Conservation (phyloP, 2,329 filamentous ascomycete genomes). For the Teratosphaeria epicoccoides region DNA sequence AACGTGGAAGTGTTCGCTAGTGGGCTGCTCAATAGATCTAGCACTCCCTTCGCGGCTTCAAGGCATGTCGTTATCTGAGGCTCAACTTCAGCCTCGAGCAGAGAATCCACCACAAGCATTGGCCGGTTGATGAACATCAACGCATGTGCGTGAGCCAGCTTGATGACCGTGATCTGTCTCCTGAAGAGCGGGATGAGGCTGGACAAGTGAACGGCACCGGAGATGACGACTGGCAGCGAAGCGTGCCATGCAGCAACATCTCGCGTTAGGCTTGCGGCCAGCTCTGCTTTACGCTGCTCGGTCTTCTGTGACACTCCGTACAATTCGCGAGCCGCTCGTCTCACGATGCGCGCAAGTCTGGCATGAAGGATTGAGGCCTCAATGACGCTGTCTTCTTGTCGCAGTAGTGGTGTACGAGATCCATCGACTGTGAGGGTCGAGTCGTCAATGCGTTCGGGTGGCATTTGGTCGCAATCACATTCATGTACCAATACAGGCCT, state of each 20-base stretch:
- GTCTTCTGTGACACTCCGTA: slow-evolving; percentile 11
- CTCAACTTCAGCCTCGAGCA: slow-evolving; percentile 6
- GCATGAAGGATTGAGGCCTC: slow-evolving; percentile 22
- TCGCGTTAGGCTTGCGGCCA: slow-evolving; percentile 31
- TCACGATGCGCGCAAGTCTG: slow-evolving; percentile 20
- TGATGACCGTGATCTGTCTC: slow-evolving; percentile 44
- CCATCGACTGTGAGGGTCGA: slow-evolving; percentile 13
- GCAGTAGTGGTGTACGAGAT: background rate
- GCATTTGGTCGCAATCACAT: slow-evolving; percentile 23
- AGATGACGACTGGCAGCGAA: slow-evolving; percentile 35
- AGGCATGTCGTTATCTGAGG: slow-evolving; percentile 37
- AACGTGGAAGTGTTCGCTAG: slow-evolving; percentile 29
- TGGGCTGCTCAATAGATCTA: slow-evolving; percentile 36
- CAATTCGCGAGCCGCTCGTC: slow-evolving; percentile 21
- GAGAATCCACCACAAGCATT: slow-evolving; percentile 35
- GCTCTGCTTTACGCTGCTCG: slow-evolving; percentile 14
- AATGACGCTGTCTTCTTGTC: slow-evolving; percentile 23
- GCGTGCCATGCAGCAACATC: slow-evolving; percentile 38
- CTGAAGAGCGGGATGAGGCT: slow-evolving; percentile 41
- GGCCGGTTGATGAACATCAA: slow-evolving; percentile 47
- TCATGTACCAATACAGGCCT: slow-evolving; percentile 28
- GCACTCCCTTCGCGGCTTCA: slow-evolving; percentile 36
- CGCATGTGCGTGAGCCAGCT: slow-evolving; percentile 45
- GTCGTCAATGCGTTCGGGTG: slow-evolving; percentile 21
- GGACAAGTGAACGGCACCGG: slow-evolving; percentile 33